Evolutionary conservation across 768 basidiomycete species (phyloP), one percentile per base, ranked within the genome.

Genomic region (Hypholoma sublateritium): DNA sequence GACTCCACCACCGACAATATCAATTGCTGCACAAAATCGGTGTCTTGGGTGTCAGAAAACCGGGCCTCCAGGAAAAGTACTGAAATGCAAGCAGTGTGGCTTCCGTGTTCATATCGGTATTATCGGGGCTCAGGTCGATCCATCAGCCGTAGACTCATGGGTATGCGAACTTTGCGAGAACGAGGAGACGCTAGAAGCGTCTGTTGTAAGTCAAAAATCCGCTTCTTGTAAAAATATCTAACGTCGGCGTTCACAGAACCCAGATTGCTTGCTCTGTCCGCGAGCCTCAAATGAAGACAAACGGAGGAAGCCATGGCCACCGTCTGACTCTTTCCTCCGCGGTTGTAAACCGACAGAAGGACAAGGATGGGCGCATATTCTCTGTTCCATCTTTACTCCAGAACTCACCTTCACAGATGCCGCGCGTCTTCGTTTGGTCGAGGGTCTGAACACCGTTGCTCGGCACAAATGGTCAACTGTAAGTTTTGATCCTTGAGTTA

Each of bases 321-420:
- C 83, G 4, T 63, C 82, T 4, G 84, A 88, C 63, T 80, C 79
- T 28, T 95, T 80, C 67, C 74, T 95, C 56, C 81, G 92, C 54
- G 84, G 86, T 41, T 86, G 84, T 67, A 96, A 95, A 67, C 92
- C 92, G 6, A 96, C 95, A 0, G 95, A 97, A 74, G 92, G 93
- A 9, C 89, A 93, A 69, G 88, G 89, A 55, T 97, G 95, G 95
- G 87, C 86, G 0, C 96, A 98, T 68, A 78, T 95, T 32, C 72
- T 97, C 3, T 98, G 96, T 74, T 84, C 95, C 2, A 85, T 91
- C 1, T 98, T 93, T 73, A 83, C 86, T 25, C 88, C 88, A 3
- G 95, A 98, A 65, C 74, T 95, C n/a, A 80, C 74, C 4, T 96
- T 90, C 69, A 86, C 90, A 21, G 89, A 95, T 64, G 83, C 91